Base-by-base conservation (phyloP, 768 basidiomycete species). In the Suillus subluteus region DNA sequence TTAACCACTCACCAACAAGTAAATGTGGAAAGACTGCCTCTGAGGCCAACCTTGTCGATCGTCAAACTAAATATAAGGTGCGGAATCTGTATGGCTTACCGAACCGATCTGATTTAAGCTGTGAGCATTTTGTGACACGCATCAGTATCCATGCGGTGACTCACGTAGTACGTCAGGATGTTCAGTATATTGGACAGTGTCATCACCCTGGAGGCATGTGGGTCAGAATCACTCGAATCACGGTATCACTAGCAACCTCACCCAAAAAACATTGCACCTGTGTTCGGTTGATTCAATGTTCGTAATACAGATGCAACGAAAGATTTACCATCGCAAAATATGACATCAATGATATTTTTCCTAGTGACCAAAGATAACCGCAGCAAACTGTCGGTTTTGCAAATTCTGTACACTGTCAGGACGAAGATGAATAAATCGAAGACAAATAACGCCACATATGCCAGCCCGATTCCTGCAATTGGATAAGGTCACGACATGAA, bases 391-490 rank as follows among this genome's bases (percentile, higher is more conserved):
- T 21, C 11, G 11, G 2, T 48, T 48, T 23, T 23, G n/a, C 4
- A 48, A 2, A 23, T 48, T 21, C n/a, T 48, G n/a, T 48, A 48
- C 46, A 48, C n/a, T 48, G 46, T 48, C 46, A 48, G n/a, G n/a
- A 48, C 8, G 12, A 48, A 48, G 46, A 48, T 23, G 12, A 48
- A 23, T 23, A 48, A 23, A 23, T 48, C 46, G 46, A 48, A 48
- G 46, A 48, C 3, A 12, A 6, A 48, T 23, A 48, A 48, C 11
- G 46, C 46, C 46, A 48, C 46, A n/a, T 23, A 48, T 48, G 46
- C 46, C n/a, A 48, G 46, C 46, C 46, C 46, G n/a, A 48, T 48
- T 13, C 46, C 46, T 48, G n/a, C n/a, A 48, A 46, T 46, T 46
- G 9, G n/a, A 23, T 6, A 23, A 48, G 46, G n/a, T 48, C 46